Base-by-base conservation (phyloP, 2,329 filamentous ascomycete species). In the Diaporthe sp. region DNA sequence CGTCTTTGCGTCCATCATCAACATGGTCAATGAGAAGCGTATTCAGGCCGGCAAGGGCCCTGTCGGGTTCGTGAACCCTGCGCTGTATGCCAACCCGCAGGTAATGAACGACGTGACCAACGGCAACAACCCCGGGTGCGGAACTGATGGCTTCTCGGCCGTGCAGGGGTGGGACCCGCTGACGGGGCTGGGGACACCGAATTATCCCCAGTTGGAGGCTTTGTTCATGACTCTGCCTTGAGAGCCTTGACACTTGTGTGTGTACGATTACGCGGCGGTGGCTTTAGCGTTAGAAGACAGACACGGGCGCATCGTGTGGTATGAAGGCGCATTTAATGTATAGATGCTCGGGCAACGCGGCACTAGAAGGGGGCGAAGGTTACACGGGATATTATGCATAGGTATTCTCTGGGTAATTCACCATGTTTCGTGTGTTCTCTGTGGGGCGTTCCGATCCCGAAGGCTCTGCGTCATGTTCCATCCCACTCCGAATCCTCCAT, bases 21-120 rank as follows among this genome's bases (percentile, higher is more conserved):
- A 78, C n/a, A 77, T 83, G 61, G 79, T 86, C 44, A 86, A 85
- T 28, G 82, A 85, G 78, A 81, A 85, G 75, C 79, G 83, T 12
- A 75, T 85, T 2, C 77, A 79, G 2, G 79, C 77, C 2, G 81
- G 81, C 25, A 85, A 85, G 78, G 70, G 80, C 28, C 81, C 83
- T 5, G 81, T 84, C 4, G 85, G 85, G 2, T 86, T 85, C 63
- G 80, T 84, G 13, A 87, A 85, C 57, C 82, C 84, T 13, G 78
- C 78, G 2, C 72, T 83, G 15, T 83, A 83, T 61, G 78, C 73
- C 34, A 72, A 77, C 44, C 67, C 71, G 17, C 76, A 78, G 8
- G 67, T 76, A 4, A 73, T 78, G 70, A 80, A 80, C 60, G 81
- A 82, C 51, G 76, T 81, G 6, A 78, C 77, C 8, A 76, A 79